phyloP scores from a whole-genome alignment of 2,329 filamentous ascomycete genomes.

The Claviceps cyperi region DNA sequence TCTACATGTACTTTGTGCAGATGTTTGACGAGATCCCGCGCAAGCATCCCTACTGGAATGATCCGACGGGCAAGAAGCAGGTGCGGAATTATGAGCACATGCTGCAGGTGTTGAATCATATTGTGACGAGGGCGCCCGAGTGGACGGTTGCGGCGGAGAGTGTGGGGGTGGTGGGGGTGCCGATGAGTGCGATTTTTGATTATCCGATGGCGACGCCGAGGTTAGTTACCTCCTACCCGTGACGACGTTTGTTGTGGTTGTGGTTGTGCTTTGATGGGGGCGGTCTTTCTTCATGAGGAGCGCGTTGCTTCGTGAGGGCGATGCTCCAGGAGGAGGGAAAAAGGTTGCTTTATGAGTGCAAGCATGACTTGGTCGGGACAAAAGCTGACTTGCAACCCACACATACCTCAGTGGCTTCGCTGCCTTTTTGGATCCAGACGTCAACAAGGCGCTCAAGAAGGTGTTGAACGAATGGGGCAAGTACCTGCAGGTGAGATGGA shows the following conservation, averaged over 20 bases:
- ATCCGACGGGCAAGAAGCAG: conserved; percentile 47
- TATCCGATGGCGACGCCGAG: conserved; percentile 42
- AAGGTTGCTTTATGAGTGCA: no score
- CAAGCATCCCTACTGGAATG: conserved; percentile 43
- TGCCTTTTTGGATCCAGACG: conserved; percentile 39
- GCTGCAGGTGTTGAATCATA: conserved; percentile 50
- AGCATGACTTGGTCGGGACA: no score
- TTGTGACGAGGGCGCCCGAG: conserved; percentile 34
- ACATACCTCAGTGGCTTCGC: conserved; percentile 27
- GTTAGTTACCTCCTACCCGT: no score
- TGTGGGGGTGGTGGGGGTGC: conserved; percentile 39
- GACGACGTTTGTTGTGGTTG: no score
- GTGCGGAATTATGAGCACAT: conserved; percentile 54
- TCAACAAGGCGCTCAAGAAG: conserved; percentile 38
- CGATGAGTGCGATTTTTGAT: conserved; percentile 38
- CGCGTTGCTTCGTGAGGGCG: no score
- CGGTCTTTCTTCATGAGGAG: no score
- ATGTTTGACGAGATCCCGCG: conserved; percentile 57
- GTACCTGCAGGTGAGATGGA: conserved; percentile 27
- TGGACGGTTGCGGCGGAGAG: conserved; percentile 37
- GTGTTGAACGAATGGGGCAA: conserved; percentile 43
- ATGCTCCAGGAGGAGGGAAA: no score
- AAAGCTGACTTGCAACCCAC: no score
- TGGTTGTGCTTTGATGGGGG: no score
- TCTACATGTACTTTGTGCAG: conserved; percentile 50